Evolutionary conservation across 495 filamentous ascomycete genomes (phyloP).

Genomic region (Elaphomyces granulatus): DNA sequence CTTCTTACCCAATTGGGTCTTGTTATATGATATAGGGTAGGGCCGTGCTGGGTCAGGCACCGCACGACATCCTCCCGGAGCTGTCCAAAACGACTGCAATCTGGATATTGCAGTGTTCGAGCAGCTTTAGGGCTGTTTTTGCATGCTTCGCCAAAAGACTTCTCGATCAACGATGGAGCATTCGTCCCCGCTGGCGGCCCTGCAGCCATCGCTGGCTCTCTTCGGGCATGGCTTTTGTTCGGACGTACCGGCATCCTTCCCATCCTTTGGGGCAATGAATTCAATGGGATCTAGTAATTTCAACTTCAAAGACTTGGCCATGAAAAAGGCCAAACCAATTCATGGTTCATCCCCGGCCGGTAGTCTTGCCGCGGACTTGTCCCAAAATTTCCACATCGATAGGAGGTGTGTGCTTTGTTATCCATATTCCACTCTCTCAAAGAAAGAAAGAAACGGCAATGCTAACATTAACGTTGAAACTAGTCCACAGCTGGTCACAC

Average conservation of each 20-base stretch:
- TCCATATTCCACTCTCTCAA: too few relatives aligned
- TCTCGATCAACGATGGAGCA: too few relatives aligned
- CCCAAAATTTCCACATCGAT: slow-evolving; percentile 91
- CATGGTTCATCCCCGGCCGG: slow-evolving; percentile 81
- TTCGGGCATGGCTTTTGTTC: slow-evolving; percentile 40
- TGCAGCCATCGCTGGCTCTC: slow-evolving; percentile 64
- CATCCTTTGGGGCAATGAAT: slow-evolving; percentile 33
- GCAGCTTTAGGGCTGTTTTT: too few relatives aligned
- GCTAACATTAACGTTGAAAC: slow-evolving; percentile 14
- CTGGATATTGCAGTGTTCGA: too few relatives aligned
- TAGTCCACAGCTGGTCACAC: slow-evolving; percentile 85
- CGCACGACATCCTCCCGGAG: too few relatives aligned
- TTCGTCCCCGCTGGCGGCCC: slow-evolving; percentile 85
- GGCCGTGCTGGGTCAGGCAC: too few relatives aligned
- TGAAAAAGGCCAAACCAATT: slow-evolving; percentile 53
- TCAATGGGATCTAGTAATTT: slow-evolving; percentile 49
- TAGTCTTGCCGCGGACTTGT: slow-evolving; percentile 82
- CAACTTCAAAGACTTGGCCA: slow-evolving; percentile 59
- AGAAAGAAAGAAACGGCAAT: too few relatives aligned
- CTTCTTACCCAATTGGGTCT: too few relatives aligned
- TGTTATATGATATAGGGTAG: too few relatives aligned
- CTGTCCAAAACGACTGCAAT: too few relatives aligned
- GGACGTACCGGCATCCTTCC: slow-evolving; percentile 37
- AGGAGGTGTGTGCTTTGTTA: slow-evolving; percentile 60
- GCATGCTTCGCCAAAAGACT: too few relatives aligned